Evolutionary conservation across 305 asterid species (phyloP).

Genomic region (Euphrasia arctica): DNA sequence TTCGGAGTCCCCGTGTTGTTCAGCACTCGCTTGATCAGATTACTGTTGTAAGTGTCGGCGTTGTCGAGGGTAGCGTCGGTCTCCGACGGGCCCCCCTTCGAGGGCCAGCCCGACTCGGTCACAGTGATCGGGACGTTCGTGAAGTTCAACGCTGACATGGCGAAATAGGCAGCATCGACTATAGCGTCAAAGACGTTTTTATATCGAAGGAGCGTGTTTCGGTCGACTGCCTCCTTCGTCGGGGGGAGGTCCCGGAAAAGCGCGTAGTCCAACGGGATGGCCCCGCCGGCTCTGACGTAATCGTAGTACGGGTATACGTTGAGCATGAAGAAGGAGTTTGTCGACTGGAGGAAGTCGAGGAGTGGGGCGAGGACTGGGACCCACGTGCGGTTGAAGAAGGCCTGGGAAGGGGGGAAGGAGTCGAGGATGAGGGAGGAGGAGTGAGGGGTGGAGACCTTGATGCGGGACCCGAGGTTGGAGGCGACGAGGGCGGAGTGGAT

Average conservation of each 20-base stretch:
- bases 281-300: conserved; percentile 65
- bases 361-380: conserved; percentile 54
- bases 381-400: conserved; percentile 77
- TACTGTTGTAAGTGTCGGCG: conserved; percentile 80
- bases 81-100: conserved; percentile 64
- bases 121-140: conserved; percentile 71
- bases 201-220: conserved; percentile 79
- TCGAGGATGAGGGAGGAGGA: conserved; percentile 73
- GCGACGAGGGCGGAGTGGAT: conserved; percentile 77
- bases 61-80: conserved; percentile 82
- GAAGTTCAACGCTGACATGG: conserved; percentile 68
- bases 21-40: conserved; percentile 59
- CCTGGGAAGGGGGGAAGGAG: conserved; percentile 89
- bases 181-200: conserved; percentile 75
- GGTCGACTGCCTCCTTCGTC: conserved; percentile 77
- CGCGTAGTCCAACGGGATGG: conserved; percentile 80
- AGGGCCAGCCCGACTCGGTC: conserved; percentile 92
- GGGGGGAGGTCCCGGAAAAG: conserved; percentile 72
- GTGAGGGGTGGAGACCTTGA: conserved; percentile 80
- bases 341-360: conserved; percentile 63
- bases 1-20: conserved; percentile 85
- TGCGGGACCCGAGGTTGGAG: conserved; percentile 59
- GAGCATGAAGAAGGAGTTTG: conserved; percentile 70
- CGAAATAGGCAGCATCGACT: conserved; percentile 85
- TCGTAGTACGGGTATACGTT: conserved; percentile 76